These are phyloP conservation scores for Pisolithus thermaeus DNA, from an alignment of 1,284 basidiomycete genomes.

Conservation along the genomic window DNA sequence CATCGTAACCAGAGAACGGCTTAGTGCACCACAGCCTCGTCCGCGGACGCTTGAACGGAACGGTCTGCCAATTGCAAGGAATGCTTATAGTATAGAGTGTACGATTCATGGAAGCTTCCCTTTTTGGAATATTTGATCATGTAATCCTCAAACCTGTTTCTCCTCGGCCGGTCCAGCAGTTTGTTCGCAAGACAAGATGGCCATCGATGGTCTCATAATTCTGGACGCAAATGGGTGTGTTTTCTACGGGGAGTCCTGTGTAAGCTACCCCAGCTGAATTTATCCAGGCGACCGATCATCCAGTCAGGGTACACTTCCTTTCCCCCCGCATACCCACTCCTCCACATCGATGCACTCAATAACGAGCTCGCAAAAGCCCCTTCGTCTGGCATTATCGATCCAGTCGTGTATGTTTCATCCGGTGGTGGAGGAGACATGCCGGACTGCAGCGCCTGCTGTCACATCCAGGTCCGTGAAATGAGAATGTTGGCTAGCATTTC, in stretches of 20 bases:
- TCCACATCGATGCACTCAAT: conserved; percentile 85
- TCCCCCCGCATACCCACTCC: conserved; percentile 71
- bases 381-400: conserved; percentile 55
- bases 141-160: background rate
- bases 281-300: conserved; percentile 74
- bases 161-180: background rate
- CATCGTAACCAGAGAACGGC: too few species aligned
- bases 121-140: background rate
- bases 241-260: background rate
- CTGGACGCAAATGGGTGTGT: conserved; percentile 74
- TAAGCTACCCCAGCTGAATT: conserved; percentile 11
- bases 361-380: conserved; percentile 56
- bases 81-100: too few species aligned
- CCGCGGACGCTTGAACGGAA: too few species aligned
- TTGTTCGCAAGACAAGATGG: conserved; percentile 38
- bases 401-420: conserved; percentile 59
- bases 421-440: conserved; percentile 38
- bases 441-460: conserved; percentile 68
- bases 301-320: conserved; percentile 86
- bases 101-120: too few species aligned
- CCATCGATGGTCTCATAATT: conserved; percentile 88
- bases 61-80: too few species aligned
- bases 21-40: too few species aligned
- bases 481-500: conserved; percentile 78
- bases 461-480: conserved; percentile 73